These are phyloP conservation scores for Acer negundo DNA, from an alignment of 345 rosid species.

Conservation along the genomic window DNA sequence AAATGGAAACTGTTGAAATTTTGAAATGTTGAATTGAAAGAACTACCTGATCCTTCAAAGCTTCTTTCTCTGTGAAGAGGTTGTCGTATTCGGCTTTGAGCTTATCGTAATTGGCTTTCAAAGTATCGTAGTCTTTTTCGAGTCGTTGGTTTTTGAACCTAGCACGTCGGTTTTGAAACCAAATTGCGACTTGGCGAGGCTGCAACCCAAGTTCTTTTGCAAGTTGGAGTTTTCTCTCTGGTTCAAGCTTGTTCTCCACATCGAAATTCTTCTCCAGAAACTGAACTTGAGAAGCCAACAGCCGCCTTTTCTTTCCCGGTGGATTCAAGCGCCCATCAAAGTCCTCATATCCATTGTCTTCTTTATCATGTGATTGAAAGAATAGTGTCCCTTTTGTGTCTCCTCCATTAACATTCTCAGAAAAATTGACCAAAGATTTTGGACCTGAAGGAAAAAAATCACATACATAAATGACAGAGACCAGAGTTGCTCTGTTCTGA, in stretches of 20 bases:
- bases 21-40: not conserved
- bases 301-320: slow-evolving; percentile 63
- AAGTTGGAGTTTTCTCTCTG: slow-evolving; percentile 65
- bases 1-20: not conserved
- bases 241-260: slow-evolving; percentile 73
- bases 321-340: slow-evolving; percentile 30
- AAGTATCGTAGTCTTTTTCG: slow-evolving; percentile 53
- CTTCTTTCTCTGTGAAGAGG: slow-evolving; percentile 49
- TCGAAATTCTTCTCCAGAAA: slow-evolving; percentile 71
- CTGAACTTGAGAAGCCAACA: slow-evolving; percentile 53
- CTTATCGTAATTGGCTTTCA: slow-evolving; percentile 50
- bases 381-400: slow-evolving; percentile 9
- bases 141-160: slow-evolving; percentile 72
- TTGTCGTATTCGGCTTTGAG: slow-evolving; percentile 61
- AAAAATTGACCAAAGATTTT: slow-evolving; percentile 27
- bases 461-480: not conserved
- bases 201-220: slow-evolving; percentile 73
- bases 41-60: slow-evolving; percentile 55
- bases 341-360: slow-evolving; percentile 41
- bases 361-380: slow-evolving; percentile 33
- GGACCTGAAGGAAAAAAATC: slow-evolving; percentile 27
- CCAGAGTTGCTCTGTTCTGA: not conserved
- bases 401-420: slow-evolving; percentile 28
- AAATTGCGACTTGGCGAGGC: slow-evolving; percentile 79
- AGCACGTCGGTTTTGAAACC: slow-evolving; percentile 87